Evolutionary conservation across 768 basidiomycete species (phyloP).

Genomic region (Suillus sp.): DNA sequence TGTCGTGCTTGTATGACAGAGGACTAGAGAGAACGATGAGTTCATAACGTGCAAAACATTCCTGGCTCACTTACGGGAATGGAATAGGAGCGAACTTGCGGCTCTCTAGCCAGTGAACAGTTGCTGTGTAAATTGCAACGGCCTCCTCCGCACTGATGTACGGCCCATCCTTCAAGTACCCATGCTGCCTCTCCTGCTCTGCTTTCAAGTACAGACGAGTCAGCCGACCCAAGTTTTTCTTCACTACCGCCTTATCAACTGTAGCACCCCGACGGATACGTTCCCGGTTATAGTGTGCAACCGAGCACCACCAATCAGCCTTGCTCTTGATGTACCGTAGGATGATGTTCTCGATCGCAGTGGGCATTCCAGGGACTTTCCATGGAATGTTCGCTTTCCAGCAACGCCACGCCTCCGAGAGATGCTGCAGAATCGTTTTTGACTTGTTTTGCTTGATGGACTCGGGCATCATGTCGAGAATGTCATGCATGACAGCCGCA

Average conservation of each 20-base stretch:
- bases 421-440: conserved; percentile 98
- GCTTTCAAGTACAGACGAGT: conserved; percentile 98
- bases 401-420: conserved; percentile 98
- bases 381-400: conserved; percentile 98
- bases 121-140: conserved; percentile 97
- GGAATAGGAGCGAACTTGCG: conserved; percentile 98
- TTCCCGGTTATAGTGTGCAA: conserved; percentile 97
- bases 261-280: conserved; percentile 97
- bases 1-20: conserved; percentile 98
- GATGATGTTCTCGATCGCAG: conserved; percentile 99
- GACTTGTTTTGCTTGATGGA: conserved; percentile 99
- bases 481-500: conserved; percentile 99
- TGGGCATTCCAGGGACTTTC: conserved; percentile 99
- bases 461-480: conserved; percentile 99
- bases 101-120: conserved; percentile 98
- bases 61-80: conserved; percentile 70
- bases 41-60: neutral
- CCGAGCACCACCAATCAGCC: conserved; percentile 98
- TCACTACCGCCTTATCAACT: conserved; percentile 97
- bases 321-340: conserved; percentile 99
- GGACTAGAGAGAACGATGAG: conserved; percentile 50
- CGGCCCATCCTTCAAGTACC: conserved; percentile 98
- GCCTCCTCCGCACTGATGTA: conserved; percentile 99
- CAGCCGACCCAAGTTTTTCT: conserved; percentile 98
- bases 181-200: conserved; percentile 98